Evolutionary conservation across 2,329 filamentous ascomycete species (phyloP).

Genomic region (Penicillium hesseltinei): DNA sequence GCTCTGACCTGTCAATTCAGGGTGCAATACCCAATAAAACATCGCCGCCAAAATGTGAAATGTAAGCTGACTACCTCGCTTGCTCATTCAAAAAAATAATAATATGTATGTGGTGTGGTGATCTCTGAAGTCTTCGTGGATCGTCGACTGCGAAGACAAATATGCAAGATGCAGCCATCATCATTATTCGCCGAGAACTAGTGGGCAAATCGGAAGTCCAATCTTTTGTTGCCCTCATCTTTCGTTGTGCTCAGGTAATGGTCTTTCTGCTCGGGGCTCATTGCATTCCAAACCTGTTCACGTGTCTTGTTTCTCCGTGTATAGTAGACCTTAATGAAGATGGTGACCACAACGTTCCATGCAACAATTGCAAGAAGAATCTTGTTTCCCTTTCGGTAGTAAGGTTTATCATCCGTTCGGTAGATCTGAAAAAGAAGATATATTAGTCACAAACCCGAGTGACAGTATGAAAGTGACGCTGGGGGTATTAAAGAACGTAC

Average conservation of each 20-base stretch:
- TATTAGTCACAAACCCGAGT: background rate
- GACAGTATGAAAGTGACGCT: background rate
- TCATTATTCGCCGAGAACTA: constrained; percentile 12
- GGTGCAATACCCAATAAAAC: too few relatives aligned
- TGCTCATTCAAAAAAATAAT: too few relatives aligned
- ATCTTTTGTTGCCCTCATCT: constrained; percentile 46
- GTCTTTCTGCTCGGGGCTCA: constrained; percentile 47
- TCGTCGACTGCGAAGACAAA: background rate
- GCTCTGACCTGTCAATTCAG: too few relatives aligned
- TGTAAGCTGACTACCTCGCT: too few relatives aligned
- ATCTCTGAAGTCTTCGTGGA: background rate
- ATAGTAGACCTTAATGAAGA: constrained; percentile 47
- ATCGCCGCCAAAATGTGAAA: too few relatives aligned
- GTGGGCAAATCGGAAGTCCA: constrained; percentile 55
- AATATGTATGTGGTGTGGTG: background rate
- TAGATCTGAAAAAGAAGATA: constrained; percentile 45
- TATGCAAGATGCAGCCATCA: background rate
- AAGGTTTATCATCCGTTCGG: constrained; percentile 49
- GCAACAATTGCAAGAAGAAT: constrained; percentile 53
- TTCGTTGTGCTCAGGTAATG: constrained; percentile 42
- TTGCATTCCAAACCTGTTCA: constrained; percentile 46
- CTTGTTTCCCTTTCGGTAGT: constrained; percentile 56
- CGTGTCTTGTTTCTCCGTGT: constrained; percentile 50
- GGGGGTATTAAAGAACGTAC: constrained; percentile 14
- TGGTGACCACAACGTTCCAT: constrained; percentile 46